These are phyloP conservation scores for Barnettozyma botsteinii DNA, from an alignment of 805 yeast genomes.

Conservation along the genomic window DNA sequence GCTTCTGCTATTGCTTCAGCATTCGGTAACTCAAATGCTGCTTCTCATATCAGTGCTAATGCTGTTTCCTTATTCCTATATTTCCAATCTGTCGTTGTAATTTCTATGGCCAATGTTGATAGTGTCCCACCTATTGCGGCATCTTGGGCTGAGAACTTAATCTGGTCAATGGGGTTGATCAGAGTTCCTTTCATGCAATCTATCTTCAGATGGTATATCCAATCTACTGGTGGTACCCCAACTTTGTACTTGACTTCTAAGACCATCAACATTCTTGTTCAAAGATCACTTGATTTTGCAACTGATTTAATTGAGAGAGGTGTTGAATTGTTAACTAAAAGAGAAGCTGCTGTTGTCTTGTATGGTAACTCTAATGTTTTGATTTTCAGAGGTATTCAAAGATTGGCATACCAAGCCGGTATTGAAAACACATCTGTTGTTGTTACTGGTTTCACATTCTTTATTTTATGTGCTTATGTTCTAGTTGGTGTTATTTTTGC, in stretches of 20 bases:
- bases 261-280: conserved; percentile 66
- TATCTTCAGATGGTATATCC: conserved; percentile 90
- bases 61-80: conserved; percentile 87
- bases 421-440: conserved; percentile 84
- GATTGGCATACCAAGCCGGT: conserved; percentile 69
- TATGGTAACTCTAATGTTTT: conserved; percentile 52
- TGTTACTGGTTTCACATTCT: conserved; percentile 82
- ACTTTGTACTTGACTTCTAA: conserved; percentile 56
- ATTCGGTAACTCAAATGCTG: conserved; percentile 84
- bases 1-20: conserved; percentile 85
- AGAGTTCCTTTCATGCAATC: conserved; percentile 69
- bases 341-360: conserved; percentile 31
- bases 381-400: conserved; percentile 80
- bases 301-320: conserved; percentile 26
- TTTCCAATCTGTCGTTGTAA: conserved; percentile 88
- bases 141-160: conserved; percentile 96
- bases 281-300: conserved; percentile 44
- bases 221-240: conserved; percentile 90
- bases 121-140: conserved; percentile 94
- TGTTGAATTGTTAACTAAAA: conserved; percentile 26
- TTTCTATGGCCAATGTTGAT: conserved; percentile 93
- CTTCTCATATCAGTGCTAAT: conserved; percentile 96
- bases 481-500: conserved; percentile 55
- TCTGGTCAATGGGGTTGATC: conserved; percentile 94
- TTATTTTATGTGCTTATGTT: conserved; percentile 69